Base-by-base conservation (phyloP, 495 filamentous ascomycete species). In the Hypoxylon fuscum region DNA sequence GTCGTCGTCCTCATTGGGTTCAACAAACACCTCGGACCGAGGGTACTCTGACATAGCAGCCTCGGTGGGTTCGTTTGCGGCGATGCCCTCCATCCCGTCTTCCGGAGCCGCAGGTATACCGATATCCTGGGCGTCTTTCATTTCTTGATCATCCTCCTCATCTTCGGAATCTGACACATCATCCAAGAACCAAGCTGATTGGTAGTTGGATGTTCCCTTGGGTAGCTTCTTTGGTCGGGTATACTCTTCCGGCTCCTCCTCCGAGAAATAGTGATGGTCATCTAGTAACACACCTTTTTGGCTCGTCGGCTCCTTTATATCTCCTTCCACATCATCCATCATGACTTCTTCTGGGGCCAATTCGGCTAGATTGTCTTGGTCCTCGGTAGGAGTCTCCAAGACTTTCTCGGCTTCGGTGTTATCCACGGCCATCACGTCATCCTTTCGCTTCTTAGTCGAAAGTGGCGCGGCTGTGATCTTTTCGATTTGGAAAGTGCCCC, bases 191-290 rank as follows among this genome's bases (percentile, higher is more conserved):
- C 95, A 98, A 6, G 94, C 92, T 7, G 92, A 81, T 74, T 98
- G 95, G 69, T 98, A 98, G 22, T 87, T 82, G 5, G 95, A 98
- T 18, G 95, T 98, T 47, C 95, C 95, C 72, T 87, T 90, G 0
- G 95, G 95, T 17, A 98, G 72, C 63, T 84, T 85, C 76, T 89
- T 96, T 3, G 91, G 90, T 10, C 78, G 60, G 32, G 46, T 54
- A 23, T 71, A 66, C 21, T 55, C 66, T 18, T 74, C 68, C 2
- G 86, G 83, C 18, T 96, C 90, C 14, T 96, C 92, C 46, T 98
- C 95, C 2, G 92, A 94, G 70, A 97, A 98, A 76, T 98, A 98
- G 70, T 97, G 95, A 74, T 98, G 94, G 59, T 96, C 93, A 62
- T 98, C 95, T 23, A 98, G 81, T 37, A 98, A 79, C 3, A 98